phyloP scores from a whole-genome alignment of 495 filamentous ascomycete species.

The Poronia punctata region DNA sequence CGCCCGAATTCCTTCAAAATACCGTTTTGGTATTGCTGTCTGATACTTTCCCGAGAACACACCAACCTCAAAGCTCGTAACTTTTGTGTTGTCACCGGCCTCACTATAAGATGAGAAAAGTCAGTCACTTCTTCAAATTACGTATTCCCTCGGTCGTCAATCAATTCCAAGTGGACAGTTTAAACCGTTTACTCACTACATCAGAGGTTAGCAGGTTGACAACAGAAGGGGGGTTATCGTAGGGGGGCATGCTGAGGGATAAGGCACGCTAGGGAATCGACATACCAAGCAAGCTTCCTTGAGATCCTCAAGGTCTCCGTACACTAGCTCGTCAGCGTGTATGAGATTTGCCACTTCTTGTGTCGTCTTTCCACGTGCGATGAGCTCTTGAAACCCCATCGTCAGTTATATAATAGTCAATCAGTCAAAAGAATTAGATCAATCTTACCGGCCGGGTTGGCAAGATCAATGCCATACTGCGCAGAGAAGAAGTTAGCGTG shows the following conservation, averaged over 20 bases:
- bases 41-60: conserved; percentile 91
- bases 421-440: no score
- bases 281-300: conserved; percentile 71
- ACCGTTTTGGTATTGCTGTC: conserved; percentile 73
- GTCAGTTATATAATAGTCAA: no score
- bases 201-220: no score
- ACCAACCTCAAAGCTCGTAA: conserved; percentile 78
- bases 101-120: no score
- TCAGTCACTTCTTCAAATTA: no score
- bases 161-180: no score
- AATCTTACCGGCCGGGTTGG: conserved; percentile 46
- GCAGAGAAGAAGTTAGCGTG: neutral
- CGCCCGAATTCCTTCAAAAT: no score
- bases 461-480: conserved; percentile 89
- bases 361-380: conserved; percentile 69
- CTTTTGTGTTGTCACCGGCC: conserved; percentile 47
- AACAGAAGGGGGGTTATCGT: no score
- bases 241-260: no score
- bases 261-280: no score
- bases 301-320: conserved; percentile 78
- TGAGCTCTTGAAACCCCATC: conserved; percentile 74
- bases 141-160: no score
- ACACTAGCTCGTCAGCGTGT: conserved; percentile 87
- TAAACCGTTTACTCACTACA: no score
- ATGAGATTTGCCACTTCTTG: conserved; percentile 70